A percentile compares a stretch with the other conserved stretches of the same genome.
Evolutionary conservation across 2,329 filamentous ascomycete species (phyloP).

Genomic region (Paecilomyces sp.): DNA sequence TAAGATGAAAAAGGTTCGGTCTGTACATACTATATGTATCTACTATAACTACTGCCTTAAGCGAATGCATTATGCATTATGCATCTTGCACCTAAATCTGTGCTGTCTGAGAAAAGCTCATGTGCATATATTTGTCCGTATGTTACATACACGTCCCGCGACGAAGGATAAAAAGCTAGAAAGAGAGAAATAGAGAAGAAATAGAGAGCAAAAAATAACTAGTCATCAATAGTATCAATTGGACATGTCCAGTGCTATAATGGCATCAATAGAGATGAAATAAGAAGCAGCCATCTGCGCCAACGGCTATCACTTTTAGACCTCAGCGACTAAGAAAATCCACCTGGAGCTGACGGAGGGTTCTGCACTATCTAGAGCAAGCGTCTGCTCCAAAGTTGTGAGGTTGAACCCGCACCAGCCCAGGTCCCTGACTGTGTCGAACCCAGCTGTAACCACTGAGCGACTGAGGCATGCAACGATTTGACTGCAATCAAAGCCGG

Average conservation of each 20-base stretch:
- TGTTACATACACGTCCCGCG: background rate
- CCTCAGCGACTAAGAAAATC: slow-evolving; percentile 84
- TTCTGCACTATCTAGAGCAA: slow-evolving; percentile 37
- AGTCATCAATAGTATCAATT: background rate
- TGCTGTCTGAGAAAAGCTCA: background rate
- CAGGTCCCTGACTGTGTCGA: slow-evolving; percentile 66
- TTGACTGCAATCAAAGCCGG: slow-evolving; percentile 64
- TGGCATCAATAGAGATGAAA: background rate
- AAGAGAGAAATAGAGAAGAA: background rate
- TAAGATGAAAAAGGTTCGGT: too few relatives aligned
- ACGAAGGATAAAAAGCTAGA: background rate
- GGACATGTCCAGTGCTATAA: background rate
- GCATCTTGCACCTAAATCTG: background rate
- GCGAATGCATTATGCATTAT: background rate
- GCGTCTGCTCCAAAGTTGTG: slow-evolving; percentile 72
- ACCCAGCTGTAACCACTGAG: slow-evolving; percentile 53
- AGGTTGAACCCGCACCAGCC: slow-evolving; percentile 92
- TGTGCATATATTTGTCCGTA: background rate
- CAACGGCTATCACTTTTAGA: slow-evolving; percentile 41
- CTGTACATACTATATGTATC: too few relatives aligned
- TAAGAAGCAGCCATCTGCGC: background rate
- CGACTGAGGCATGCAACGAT: slow-evolving; percentile 79
- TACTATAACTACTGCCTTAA: too few relatives aligned
- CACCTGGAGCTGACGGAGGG: slow-evolving; percentile 69
- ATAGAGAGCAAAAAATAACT: background rate